Evolutionary conservation across 2,329 filamentous ascomycete species (phyloP).

Genomic region (Colletotrichum liriopes): DNA sequence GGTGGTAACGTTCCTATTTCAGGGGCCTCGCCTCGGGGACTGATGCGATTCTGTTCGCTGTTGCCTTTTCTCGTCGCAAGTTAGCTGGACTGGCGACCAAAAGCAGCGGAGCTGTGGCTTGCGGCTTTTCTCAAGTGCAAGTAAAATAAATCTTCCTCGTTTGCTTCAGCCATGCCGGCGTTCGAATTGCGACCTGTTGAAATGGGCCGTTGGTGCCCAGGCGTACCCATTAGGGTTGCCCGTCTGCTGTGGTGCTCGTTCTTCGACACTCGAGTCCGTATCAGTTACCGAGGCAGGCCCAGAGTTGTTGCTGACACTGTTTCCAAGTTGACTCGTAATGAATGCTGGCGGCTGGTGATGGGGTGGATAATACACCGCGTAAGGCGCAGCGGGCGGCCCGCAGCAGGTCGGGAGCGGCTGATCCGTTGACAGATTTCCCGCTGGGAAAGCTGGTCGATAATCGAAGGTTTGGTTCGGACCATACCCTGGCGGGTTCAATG

Average conservation of each 20-base stretch:
- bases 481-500: conserved; percentile 15
- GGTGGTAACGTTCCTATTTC: neutral
- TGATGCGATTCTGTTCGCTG: neutral
- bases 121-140: neutral
- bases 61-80: neutral
- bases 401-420: conserved; percentile 12
- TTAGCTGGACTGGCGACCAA: neutral
- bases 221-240: neutral
- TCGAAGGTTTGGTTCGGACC: conserved; percentile 22
- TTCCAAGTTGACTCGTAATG: conserved; percentile 7
- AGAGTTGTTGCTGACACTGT: neutral
- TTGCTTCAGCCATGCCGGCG: conserved; percentile 1
- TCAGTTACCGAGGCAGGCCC: conserved; percentile 15
- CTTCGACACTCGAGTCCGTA: conserved; percentile 19
- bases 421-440: neutral
- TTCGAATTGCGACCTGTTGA: conserved; percentile 4
- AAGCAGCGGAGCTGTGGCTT: neutral
- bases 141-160: neutral
- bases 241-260: conserved; percentile 7
- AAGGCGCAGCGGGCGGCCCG: conserved; percentile 1
- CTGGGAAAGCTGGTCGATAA: conserved; percentile 16
- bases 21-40: neutral
- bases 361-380: conserved; percentile 4
- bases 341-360: conserved; percentile 14
- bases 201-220: conserved; percentile 5